Evolutionary conservation across 352 stramenopile species (phyloP).

Genomic region (Phytophthora nicotianae): DNA sequence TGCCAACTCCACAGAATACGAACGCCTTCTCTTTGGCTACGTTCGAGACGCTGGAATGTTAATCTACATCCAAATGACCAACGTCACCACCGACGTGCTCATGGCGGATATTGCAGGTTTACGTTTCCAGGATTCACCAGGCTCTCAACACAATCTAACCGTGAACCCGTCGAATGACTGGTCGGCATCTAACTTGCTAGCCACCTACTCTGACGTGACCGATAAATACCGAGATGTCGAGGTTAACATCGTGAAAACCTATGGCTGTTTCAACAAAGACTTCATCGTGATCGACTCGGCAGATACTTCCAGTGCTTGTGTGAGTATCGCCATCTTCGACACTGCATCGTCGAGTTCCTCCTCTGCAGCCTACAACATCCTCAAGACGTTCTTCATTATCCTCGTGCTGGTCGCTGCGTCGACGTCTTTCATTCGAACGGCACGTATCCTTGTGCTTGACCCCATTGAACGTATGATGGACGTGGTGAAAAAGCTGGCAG

Average conservation of each 20-base stretch:
- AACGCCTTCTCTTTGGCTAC: slow-evolving; percentile 66
- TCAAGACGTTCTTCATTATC: slow-evolving; percentile 91
- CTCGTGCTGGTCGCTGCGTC: slow-evolving; percentile 79
- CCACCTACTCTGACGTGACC: slow-evolving; percentile 47
- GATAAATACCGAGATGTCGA: slow-evolving; percentile 56
- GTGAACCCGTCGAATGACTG: slow-evolving; percentile 68
- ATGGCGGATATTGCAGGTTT: slow-evolving; percentile 39
- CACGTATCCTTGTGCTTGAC: slow-evolving; percentile 84
- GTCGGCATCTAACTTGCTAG: slow-evolving; percentile 40
- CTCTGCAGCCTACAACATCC: slow-evolving; percentile 78
- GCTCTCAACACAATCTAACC: slow-evolving; percentile 51
- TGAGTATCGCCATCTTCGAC: slow-evolving; percentile 88
- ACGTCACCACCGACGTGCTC: slow-evolving; percentile 47
- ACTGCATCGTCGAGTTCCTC: slow-evolving; percentile 56
- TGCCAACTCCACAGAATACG: slow-evolving; percentile 49
- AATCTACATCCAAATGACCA: slow-evolving; percentile 64
- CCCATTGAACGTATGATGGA: slow-evolving; percentile 93
- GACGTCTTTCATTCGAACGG: slow-evolving; percentile 85
- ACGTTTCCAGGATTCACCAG: slow-evolving; percentile 59
- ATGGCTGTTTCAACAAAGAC: slow-evolving; percentile 74
- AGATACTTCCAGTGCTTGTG: slow-evolving; percentile 55
- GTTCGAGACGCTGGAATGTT: slow-evolving; percentile 64
- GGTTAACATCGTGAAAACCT: slow-evolving; percentile 78
- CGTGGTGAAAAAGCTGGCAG: slow-evolving; percentile 87
- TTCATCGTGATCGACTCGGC: slow-evolving; percentile 62